A percentile compares a stretch with the other conserved stretches of the same genome.
Conservation (phyloP, 2,329 filamentous ascomycete genomes). For the Exophiala xenobiotica region DNA sequence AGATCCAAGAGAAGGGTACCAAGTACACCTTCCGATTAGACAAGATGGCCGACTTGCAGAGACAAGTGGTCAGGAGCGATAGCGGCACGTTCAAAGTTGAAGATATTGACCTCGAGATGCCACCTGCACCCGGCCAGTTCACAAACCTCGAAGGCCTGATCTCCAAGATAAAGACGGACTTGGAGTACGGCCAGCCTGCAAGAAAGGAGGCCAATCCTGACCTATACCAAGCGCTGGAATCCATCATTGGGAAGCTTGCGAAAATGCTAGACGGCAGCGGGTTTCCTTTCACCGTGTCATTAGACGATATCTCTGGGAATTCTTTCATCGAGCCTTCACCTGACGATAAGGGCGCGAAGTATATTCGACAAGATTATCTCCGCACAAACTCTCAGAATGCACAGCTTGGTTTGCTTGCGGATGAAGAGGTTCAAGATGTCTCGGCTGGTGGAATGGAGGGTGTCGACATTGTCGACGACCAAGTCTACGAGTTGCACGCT, state of each 20-base stretch:
- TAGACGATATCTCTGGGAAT: slow-evolving; percentile 93
- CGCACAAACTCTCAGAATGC: slow-evolving; percentile 85
- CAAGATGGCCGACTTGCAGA: slow-evolving; percentile 68
- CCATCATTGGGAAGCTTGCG: slow-evolving; percentile 70
- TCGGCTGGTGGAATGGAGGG: slow-evolving; percentile 57
- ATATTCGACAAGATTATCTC: slow-evolving; percentile 79
- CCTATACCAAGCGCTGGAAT: slow-evolving; percentile 72
- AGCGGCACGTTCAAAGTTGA: slow-evolving; percentile 81
- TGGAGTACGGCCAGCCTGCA: slow-evolving; percentile 77
- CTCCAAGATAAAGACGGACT: slow-evolving; percentile 72
- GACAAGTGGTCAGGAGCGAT: slow-evolving; percentile 91
- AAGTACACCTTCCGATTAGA: slow-evolving; percentile 82
- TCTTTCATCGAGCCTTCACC: slow-evolving; percentile 92
- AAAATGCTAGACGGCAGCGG: slow-evolving; percentile 74
- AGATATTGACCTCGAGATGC: slow-evolving; percentile 90
- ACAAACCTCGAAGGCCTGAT: slow-evolving; percentile 92
- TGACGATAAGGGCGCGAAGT: slow-evolving; percentile 75
- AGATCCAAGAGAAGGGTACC: slow-evolving; percentile 84
- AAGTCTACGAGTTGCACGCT: slow-evolving; percentile 89
- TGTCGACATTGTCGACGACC: slow-evolving; percentile 85
- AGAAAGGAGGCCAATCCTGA: slow-evolving; percentile 77
- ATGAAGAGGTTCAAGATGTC: slow-evolving; percentile 38
- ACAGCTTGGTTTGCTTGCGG: slow-evolving; percentile 68
- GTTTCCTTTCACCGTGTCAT: slow-evolving; percentile 82
- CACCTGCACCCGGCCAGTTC: slow-evolving; percentile 83